A percentile compares a stretch with the other conserved stretches of the same genome.
Evolutionary conservation across 805 yeast species (phyloP).

Genomic region (Candida jianshihensis): DNA sequence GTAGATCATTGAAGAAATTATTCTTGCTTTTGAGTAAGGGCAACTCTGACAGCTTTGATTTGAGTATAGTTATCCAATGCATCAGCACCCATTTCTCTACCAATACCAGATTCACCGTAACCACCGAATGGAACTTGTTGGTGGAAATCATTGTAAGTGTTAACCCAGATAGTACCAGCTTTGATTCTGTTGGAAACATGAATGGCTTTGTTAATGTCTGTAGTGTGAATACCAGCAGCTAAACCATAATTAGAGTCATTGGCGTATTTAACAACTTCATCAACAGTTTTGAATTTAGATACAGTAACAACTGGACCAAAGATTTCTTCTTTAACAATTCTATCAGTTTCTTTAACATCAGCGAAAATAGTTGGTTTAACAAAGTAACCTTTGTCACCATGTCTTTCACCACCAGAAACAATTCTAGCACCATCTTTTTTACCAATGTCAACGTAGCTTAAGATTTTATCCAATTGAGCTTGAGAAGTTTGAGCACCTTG

Average conservation of each 20-base stretch:
- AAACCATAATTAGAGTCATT: slow-evolving; percentile 77
- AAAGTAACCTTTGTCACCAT: slow-evolving; percentile 64
- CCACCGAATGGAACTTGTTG: slow-evolving; percentile 90
- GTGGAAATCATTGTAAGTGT: slow-evolving; percentile 82
- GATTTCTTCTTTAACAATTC: slow-evolving; percentile 81
- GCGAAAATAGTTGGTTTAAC: slow-evolving; percentile 81
- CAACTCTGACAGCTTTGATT: slow-evolving; percentile 70
- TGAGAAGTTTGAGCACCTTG: slow-evolving; percentile 75
- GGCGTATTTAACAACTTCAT: slow-evolving; percentile 68
- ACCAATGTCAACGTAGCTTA: slow-evolving; percentile 58
- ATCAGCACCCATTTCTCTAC: slow-evolving; percentile 86
- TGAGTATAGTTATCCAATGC: slow-evolving; percentile 80
- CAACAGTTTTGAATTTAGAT: slow-evolving; percentile 62
- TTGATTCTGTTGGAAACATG: slow-evolving; percentile 59
- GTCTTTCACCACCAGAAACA: slow-evolving; percentile 76
- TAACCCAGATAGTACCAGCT: slow-evolving; percentile 81
- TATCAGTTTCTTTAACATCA: slow-evolving; percentile 68
- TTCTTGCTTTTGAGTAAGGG: slow-evolving; percentile 9
- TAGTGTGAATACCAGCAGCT: slow-evolving; percentile 84
- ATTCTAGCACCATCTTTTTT: slow-evolving; percentile 62
- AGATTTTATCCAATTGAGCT: slow-evolving; percentile 58
- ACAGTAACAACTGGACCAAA: slow-evolving; percentile 86
- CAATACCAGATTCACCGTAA: slow-evolving; percentile 78
- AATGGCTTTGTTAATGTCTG: slow-evolving; percentile 56
- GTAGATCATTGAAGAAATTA: not conserved